phyloP scores from a whole-genome alignment of 2,329 filamentous ascomycete species.

The Harringtonia lauricola region DNA sequence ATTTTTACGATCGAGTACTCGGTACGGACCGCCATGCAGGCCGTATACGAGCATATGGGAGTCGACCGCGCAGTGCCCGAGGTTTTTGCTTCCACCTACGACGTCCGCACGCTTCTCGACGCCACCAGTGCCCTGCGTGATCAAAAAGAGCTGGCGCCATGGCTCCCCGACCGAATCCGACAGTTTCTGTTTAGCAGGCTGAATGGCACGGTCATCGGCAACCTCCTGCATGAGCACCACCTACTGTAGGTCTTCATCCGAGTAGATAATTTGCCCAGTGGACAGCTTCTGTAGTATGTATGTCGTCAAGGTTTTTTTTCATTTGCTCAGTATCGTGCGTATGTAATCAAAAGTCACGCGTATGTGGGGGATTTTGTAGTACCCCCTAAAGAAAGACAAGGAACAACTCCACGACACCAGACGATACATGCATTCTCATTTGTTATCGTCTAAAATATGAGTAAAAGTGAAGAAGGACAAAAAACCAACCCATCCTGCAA shows the following conservation, averaged over 20 bases:
- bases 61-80: conserved; percentile 17
- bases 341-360: no score
- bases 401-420: no score
- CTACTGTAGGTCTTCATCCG: conserved; percentile 6
- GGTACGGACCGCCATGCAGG: conserved; percentile 22
- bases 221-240: conserved; percentile 11
- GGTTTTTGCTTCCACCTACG: conserved; percentile 18
- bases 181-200: conserved; percentile 7
- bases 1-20: conserved; percentile 28
- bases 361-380: no score
- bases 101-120: conserved; percentile 15
- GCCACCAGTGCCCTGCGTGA: conserved; percentile 12
- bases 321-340: background rate
- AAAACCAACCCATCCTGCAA: no score
- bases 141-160: conserved; percentile 12
- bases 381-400: no score
- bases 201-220: conserved; percentile 11
- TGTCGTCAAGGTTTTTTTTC: background rate
- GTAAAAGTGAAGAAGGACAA: no score
- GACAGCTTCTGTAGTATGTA: no score
- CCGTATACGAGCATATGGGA: conserved; percentile 18
- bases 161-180: conserved; percentile 11
- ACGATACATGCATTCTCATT: no score
- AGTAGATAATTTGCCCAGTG: no score
- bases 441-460: background rate